Percentiles rank a stretch among this genome's conserved stretches.
phyloP scores from a whole-genome alignment of 2,329 filamentous ascomycete genomes.

The Metarhizium anisopliae region DNA sequence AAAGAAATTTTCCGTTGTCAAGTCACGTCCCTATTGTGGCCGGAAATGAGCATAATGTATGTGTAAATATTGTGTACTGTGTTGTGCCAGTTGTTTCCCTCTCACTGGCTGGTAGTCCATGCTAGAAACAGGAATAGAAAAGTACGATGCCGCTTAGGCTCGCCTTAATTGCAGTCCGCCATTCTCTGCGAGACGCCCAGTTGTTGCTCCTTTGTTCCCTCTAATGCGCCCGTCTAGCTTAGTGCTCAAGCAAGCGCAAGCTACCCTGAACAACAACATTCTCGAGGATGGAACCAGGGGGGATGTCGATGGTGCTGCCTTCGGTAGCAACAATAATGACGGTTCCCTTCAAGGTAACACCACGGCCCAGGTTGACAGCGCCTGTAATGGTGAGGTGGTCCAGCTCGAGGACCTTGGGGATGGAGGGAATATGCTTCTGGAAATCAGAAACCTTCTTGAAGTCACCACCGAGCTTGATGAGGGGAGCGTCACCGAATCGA shows the following conservation, averaged over 20 bases:
- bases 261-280: constrained; percentile 99
- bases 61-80: not conserved
- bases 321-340: constrained; percentile 99
- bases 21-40: not conserved
- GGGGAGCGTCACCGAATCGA: constrained; percentile 90
- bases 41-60: not conserved
- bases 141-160: not conserved
- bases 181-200: not conserved
- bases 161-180: not conserved
- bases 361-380: constrained; percentile 90
- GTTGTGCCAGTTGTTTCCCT: not conserved
- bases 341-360: constrained; percentile 93
- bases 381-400: constrained; percentile 97
- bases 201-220: not conserved
- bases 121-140: not conserved
- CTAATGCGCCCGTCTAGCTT: constrained; percentile 13
- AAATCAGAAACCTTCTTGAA: constrained; percentile 99
- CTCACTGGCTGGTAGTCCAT: not conserved
- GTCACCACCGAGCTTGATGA: constrained; percentile 97
- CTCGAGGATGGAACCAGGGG: constrained; percentile 92
- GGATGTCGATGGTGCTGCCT: constrained; percentile 95
- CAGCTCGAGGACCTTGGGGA: constrained; percentile 84
- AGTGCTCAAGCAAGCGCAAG: constrained; percentile 65
- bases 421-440: constrained; percentile 77
- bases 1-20: not conserved